Base-by-base conservation (phyloP, 2,329 filamentous ascomycete species). In the Monascus ruber region DNA sequence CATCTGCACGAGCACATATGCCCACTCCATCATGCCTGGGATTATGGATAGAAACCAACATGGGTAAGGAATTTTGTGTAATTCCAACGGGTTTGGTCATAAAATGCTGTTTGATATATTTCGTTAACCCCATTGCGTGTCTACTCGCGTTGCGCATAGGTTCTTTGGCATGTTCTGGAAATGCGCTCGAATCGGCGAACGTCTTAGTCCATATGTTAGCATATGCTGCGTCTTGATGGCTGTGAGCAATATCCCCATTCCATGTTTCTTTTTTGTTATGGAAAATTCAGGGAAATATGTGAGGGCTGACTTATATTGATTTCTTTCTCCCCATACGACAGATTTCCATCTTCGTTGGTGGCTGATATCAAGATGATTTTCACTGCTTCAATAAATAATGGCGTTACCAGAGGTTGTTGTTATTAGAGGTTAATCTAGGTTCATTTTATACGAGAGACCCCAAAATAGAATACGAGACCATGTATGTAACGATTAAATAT, bases 171-270 rank as follows among this genome's bases (percentile, higher is more conserved):
- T 94, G 45, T 93, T 96, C 60, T 98, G 91, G 91, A 95, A 96
- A 66, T 87, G 79, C 47, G 91, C 91, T 25, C 74, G 91, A 47
- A 79, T 98, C 59, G 91, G 91, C 31, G 91, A 98, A 70, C 71
- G 91, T 47, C 62, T 98, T 49, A 95, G 87, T 60, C 91, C 91
- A 33, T 96, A 96, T 63, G 85, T 98, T 54, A 93, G 86, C 68
- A 70, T 96, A 59, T 93, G 86, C 62, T 96, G 89, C 61, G 72
- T 95, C 27, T 65, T 86, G 53, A 96, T 98, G 88, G 91, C 91
- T 49, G 91, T 95, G 61, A 66, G 76, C 69, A 38, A 32, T 27
- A 33, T 24, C 27, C 24, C 26, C 9, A 24, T 9, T 17, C 17
- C 17, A 17, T 17, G 17, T 17, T 17, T 17, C 17, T 17, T 17